Base-by-base conservation (phyloP, 139 green algal genomes). In the Edaphochlamys debaryana region DNA sequence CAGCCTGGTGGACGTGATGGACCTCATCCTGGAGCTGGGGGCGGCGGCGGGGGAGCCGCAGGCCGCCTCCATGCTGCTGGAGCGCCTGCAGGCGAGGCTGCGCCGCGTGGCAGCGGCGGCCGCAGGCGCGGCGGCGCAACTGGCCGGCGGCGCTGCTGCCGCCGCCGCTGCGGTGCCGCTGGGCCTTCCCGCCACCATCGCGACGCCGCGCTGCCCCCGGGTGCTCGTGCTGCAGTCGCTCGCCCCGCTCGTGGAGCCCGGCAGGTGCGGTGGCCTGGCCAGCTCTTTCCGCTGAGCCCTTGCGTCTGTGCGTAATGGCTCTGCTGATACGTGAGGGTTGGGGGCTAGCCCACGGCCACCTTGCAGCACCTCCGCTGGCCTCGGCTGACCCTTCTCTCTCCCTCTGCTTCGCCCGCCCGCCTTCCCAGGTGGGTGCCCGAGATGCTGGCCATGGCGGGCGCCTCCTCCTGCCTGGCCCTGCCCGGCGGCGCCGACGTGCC, bases 1-100 rank as follows among this genome's bases (percentile, higher is more conserved):
- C 80, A 93, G 83, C 30, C 79, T 98, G 17, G 40, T 81, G 34
- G 96, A 99, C 45, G 93, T 98, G 29, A 85, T 99, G 27, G 91
- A 97, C 45, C 86, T 90, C 11, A 94, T 98, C 34, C 45, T 96
- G 29, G 73, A 88, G 84, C 86, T 99, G 15, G 96, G 94, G 19
- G 80, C 87, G 1, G 93, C 93, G 3, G 89, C 92, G 17, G 93
- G 90, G 4, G 91, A 90, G 29, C 66, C 87, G 4, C 85, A 92
- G 4, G 79, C 89, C 38, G 96, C 94, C 4, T 62, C 83, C 23
- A 62, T 73, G 66, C 79, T 96, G 29, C 91, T 97, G 19, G 90
- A 94, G 54, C 62, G 77, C 4, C 85, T 99, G 70, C 92, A 94
- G n/a, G 62, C 67, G 20, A 83, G 94, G 22, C 82, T 99, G 63